Evolutionary conservation across 768 basidiomycete species (phyloP).

Genomic region (Cubamyces lactineus): DNA sequence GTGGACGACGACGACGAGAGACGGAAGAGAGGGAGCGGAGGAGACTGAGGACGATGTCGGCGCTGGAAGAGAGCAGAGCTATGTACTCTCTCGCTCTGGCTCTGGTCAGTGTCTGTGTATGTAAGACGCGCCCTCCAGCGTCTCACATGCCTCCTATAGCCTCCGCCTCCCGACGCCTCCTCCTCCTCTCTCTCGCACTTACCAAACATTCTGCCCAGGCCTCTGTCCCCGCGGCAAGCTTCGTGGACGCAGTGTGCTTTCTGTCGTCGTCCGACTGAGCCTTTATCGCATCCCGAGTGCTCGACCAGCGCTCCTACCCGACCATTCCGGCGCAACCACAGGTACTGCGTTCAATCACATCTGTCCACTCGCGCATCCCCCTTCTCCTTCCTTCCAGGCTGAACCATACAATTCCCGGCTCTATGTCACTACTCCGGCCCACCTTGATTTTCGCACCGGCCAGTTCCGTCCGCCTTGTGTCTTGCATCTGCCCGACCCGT

Average conservation of each 20-base stretch:
- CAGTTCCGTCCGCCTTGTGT: too few species aligned
- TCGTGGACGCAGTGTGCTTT: not conserved
- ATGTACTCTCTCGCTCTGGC: not conserved
- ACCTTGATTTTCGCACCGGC: too few species aligned
- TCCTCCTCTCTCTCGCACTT: not conserved
- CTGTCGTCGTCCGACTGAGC: not conserved
- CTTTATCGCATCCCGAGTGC: not conserved
- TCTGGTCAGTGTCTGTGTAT: constrained; percentile 8
- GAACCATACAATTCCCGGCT: not conserved
- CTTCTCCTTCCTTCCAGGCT: not conserved
- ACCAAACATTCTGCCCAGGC: too few species aligned
- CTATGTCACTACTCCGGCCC: too few species aligned
- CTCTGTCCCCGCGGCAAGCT: too few species aligned
- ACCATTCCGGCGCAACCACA: constrained; percentile 6
- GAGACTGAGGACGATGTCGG: constrained; percentile 20
- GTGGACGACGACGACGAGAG: constrained; percentile 16
- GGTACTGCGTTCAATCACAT: constrained; percentile 4
- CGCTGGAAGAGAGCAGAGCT: constrained; percentile 1
- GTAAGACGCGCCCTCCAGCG: constrained; percentile 24
- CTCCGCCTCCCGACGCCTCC: constrained; percentile 11
- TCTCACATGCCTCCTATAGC: constrained; percentile 23
- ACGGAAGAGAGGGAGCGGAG: constrained; percentile 9
- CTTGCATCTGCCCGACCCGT: too few species aligned
- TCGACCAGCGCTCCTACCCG: not conserved
- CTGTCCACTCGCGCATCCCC: not conserved